Percentiles rank a stretch among this genome's conserved stretches.
Conservation (phyloP, 2,329 filamentous ascomycete species). For the Scleromitrula shiraiana region DNA sequence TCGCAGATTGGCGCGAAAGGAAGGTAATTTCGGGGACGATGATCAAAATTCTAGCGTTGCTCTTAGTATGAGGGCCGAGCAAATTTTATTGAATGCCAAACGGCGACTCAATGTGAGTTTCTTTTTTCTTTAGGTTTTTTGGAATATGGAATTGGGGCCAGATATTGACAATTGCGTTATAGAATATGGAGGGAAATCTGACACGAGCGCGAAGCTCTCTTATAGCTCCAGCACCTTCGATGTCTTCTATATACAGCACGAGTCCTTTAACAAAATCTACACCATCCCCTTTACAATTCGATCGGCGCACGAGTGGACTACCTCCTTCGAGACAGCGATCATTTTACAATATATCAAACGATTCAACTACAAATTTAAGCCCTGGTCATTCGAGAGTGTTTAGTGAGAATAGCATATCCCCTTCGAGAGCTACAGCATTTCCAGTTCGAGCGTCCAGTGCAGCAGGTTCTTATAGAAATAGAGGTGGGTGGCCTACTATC, state of each 20-base stretch:
- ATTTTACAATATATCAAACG: constrained; percentile 13
- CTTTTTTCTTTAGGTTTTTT: not conserved
- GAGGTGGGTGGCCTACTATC: constrained; percentile 16
- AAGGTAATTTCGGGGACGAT: constrained; percentile 34
- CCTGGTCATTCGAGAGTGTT: constrained; percentile 51
- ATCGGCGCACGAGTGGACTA: constrained; percentile 10
- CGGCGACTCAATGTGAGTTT: constrained; percentile 69
- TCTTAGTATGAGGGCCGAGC: constrained; percentile 74
- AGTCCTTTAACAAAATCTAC: constrained; percentile 31
- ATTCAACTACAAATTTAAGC: constrained; percentile 28
- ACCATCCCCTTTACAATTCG: constrained; percentile 25
- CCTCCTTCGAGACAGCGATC: constrained; percentile 22
- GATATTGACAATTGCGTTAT: constrained; percentile 17
- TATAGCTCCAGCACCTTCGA: constrained; percentile 40
- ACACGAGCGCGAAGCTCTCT: constrained; percentile 67
- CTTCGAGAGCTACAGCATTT: constrained; percentile 35
- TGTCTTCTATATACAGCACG: constrained; percentile 35
- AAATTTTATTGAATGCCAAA: constrained; percentile 90
- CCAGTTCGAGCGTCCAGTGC: constrained; percentile 57
- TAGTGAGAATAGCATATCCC: constrained; percentile 50
- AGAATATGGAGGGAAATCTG: constrained; percentile 93
- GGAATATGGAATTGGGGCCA: not conserved
- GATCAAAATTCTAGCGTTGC: constrained; percentile 64
- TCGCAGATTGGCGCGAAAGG: constrained; percentile 18
- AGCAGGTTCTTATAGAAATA: constrained; percentile 40